These are phyloP conservation scores for Pyrenophora seminiperda DNA, from an alignment of 2,329 filamentous ascomycete species.

Conservation along the genomic window DNA sequence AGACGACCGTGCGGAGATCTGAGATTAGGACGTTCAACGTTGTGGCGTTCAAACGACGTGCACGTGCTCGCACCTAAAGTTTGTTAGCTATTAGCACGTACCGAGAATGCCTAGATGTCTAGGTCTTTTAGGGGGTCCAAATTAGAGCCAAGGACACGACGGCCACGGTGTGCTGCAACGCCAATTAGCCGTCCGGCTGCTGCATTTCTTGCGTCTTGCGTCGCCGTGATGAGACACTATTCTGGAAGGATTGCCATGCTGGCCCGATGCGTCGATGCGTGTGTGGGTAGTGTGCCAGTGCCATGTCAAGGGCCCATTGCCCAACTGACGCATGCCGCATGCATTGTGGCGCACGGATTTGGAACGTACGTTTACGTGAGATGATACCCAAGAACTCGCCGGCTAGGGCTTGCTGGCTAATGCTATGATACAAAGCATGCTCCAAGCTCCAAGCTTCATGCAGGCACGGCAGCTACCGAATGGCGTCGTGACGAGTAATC, in stretches of 20 bases:
- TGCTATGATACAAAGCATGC: constrained; percentile 18
- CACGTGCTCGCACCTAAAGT: constrained; percentile 1
- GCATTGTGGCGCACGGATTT: constrained; percentile 1
- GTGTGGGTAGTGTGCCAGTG: too few relatives aligned
- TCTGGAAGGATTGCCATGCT: too few relatives aligned
- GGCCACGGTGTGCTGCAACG: background rate
- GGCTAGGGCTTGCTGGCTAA: constrained; percentile 13
- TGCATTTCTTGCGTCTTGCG: too few relatives aligned
- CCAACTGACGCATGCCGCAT: constrained; percentile 1
- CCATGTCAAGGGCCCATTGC: background rate
- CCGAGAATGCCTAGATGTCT: too few relatives aligned
- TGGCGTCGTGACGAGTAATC: constrained; percentile 7
- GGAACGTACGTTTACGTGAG: constrained; percentile 4
- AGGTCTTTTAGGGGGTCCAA: too few relatives aligned
- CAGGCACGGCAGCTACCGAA: constrained; percentile 23
- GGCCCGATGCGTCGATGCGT: too few relatives aligned
- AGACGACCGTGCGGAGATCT: constrained; percentile 2
- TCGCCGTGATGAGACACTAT: too few relatives aligned
- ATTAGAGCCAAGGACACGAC: too few relatives aligned
- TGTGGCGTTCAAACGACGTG: constrained; percentile 3
- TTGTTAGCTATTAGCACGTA: background rate
- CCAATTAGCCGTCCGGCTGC: too few relatives aligned
- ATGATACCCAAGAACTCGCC: constrained; percentile 7
- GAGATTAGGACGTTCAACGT: constrained; percentile 1
- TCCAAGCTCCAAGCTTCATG: constrained; percentile 19